Evolutionary conservation across 140 eudicot genomes (phyloP).

Genomic region (Bidens hawaiensis): DNA sequence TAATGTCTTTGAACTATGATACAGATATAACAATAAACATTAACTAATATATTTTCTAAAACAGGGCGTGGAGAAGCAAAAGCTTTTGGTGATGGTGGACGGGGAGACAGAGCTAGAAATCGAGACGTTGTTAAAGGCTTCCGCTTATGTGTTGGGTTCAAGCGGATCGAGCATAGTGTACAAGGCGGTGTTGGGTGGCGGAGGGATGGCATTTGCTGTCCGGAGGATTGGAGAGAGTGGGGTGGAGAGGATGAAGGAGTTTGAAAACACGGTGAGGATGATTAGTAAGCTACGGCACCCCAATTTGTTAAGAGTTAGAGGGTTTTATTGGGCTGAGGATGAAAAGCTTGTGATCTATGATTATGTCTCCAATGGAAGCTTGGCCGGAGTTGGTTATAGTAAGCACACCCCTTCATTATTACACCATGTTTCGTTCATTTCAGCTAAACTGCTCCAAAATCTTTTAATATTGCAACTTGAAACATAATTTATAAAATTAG

Average conservation of each 20-base stretch:
- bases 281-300: constrained; percentile 58
- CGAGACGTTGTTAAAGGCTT: constrained; percentile 77
- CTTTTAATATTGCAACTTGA: background rate
- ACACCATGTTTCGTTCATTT: background rate
- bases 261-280: constrained; percentile 47
- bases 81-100: constrained; percentile 66
- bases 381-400: constrained; percentile 72
- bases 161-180: constrained; percentile 79
- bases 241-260: constrained; percentile 47
- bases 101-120: constrained; percentile 78
- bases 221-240: constrained; percentile 77
- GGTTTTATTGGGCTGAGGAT: constrained; percentile 84
- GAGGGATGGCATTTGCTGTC: constrained; percentile 68
- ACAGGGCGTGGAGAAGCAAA: constrained; percentile 17
- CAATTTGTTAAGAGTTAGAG: constrained; percentile 63
- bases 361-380: constrained; percentile 76
- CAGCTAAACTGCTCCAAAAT: background rate
- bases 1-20: too few species aligned
- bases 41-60: background rate
- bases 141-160: constrained; percentile 78
- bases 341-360: constrained; percentile 83
- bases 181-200: constrained; percentile 63
- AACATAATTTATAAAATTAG: background rate
- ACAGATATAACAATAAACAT: background rate
- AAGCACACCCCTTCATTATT: constrained; percentile 31